A percentile compares a stretch with the other conserved stretches of the same genome.
Evolutionary conservation across 2,329 filamentous ascomycete genomes (phyloP).

Genomic region (Sporothrix brasiliensis): DNA sequence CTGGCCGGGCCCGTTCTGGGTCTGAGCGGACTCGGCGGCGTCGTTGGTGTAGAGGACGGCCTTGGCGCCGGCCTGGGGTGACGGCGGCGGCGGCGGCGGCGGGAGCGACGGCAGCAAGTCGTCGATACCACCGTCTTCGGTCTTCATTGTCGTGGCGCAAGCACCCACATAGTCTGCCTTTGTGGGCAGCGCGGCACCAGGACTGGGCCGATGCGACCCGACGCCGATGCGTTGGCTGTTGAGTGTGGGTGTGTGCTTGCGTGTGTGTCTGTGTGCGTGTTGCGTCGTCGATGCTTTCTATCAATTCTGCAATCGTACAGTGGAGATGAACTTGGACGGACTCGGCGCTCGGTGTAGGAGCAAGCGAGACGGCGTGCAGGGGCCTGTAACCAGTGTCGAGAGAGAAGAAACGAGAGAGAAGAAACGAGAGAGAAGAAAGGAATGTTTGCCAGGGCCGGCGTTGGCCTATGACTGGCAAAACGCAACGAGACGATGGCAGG

Average conservation of each 20-base stretch:
- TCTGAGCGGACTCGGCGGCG: constrained; percentile 9
- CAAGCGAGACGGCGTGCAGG: constrained; percentile 21
- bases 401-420: background rate
- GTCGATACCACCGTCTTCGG: constrained; percentile 36
- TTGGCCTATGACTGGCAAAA: background rate
- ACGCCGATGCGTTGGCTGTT: constrained; percentile 13
- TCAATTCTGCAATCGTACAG: background rate
- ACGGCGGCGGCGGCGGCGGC: constrained; percentile 27
- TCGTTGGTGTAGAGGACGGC: background rate
- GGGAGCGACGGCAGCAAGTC: constrained; percentile 33
- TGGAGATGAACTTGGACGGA: constrained; percentile 1
- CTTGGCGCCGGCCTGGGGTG: constrained; percentile 6
- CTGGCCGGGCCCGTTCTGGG: constrained; percentile 18
- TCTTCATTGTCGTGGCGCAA: constrained; percentile 34
- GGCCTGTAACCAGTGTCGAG: background rate
- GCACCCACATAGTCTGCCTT: constrained; percentile 32
- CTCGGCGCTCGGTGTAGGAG: constrained; percentile 29
- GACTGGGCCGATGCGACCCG: constrained; percentile 21
- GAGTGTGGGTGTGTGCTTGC: background rate
- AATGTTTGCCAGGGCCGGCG: background rate
- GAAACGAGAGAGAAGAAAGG: background rate
- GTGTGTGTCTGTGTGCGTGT: background rate
- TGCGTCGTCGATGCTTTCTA: background rate
- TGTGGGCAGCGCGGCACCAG: constrained; percentile 23
- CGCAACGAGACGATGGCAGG: background rate